These are phyloP conservation scores for Zymoseptoria ardabiliae DNA, from an alignment of 2,329 filamentous ascomycete genomes.

Conservation along the genomic window DNA sequence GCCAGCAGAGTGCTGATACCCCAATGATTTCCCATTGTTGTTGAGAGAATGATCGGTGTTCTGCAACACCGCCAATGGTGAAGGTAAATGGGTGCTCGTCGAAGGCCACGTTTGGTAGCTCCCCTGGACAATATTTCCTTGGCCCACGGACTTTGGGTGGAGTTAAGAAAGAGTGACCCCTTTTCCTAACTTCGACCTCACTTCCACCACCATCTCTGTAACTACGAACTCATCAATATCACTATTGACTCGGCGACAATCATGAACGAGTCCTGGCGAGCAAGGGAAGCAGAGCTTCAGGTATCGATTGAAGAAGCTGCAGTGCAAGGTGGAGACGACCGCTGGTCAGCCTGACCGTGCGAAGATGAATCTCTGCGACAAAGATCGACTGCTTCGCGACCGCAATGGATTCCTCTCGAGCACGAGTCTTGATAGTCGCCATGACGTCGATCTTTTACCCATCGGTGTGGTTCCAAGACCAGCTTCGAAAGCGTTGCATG, in stretches of 20 bases:
- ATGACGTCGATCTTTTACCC: too few relatives aligned
- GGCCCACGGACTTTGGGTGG: neutral
- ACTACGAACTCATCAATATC: neutral
- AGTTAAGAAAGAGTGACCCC: neutral
- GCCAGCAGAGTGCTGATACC: conserved; percentile 17
- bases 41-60: neutral
- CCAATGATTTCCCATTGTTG: conserved; percentile 20
- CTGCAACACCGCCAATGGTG: conserved; percentile 2
- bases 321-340: conserved; percentile 79
- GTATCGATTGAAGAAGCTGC: conserved; percentile 63
- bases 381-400: conserved; percentile 81
- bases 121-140: neutral
- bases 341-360: conserved; percentile 73
- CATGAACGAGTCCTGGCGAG: neutral
- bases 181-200: neutral
- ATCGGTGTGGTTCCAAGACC: too few relatives aligned
- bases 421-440: conserved; percentile 76
- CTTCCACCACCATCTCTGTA: neutral
- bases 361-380: conserved; percentile 72
- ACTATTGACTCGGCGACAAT: neutral
- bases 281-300: too few relatives aligned
- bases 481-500: too few relatives aligned
- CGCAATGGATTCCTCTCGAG: conserved; percentile 83
- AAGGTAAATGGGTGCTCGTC: neutral
- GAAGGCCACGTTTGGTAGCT: conserved; percentile 7